phyloP scores from a whole-genome alignment of 345 rosid species.

The Trapa incisa region DNA sequence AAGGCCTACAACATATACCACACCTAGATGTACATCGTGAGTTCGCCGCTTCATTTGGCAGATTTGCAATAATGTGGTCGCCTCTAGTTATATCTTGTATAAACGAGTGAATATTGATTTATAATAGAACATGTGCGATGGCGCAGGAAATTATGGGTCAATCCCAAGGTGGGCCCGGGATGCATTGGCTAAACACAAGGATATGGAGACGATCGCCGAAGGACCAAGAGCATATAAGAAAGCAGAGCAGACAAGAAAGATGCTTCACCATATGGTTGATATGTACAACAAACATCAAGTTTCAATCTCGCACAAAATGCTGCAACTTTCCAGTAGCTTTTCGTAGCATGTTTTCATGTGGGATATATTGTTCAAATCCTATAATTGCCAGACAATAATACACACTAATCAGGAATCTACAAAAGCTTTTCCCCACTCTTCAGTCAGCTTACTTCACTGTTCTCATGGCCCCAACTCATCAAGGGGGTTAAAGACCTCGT shows the following conservation, averaged over 20 bases:
- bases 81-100: too few species aligned
- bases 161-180: too few species aligned
- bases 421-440: slow-evolving; percentile 3
- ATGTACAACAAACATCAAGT: background rate
- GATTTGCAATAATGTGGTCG: too few species aligned
- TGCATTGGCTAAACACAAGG: too few species aligned
- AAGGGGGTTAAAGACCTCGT: background rate
- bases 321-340: background rate
- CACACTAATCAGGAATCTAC: slow-evolving; percentile 6
- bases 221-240: background rate
- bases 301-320: background rate
- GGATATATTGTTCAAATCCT: background rate
- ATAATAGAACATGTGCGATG: too few species aligned
- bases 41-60: too few species aligned
- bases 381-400: background rate
- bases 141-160: too few species aligned
- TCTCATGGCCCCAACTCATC: background rate
- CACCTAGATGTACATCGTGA: too few species aligned
- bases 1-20: too few species aligned
- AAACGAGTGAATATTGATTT: too few species aligned
- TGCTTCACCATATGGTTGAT: background rate
- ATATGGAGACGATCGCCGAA: too few species aligned
- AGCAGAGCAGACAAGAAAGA: background rate
- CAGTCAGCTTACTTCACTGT: background rate
- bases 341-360: background rate